Conservation (phyloP, 1,284 basidiomycete genomes). For the Ceratobasidium sp. region DNA sequence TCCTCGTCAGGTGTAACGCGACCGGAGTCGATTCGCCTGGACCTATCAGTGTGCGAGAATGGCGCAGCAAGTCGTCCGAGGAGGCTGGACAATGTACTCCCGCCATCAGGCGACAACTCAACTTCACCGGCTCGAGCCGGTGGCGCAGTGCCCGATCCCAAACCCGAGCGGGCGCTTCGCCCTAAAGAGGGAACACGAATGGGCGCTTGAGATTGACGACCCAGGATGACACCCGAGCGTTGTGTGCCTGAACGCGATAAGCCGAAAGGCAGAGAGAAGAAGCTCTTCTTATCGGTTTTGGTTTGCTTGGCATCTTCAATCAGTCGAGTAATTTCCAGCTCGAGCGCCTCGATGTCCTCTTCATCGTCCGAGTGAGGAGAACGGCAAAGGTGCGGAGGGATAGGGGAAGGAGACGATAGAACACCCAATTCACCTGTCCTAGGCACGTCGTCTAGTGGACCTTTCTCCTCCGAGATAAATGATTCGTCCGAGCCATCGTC, state of each 20-base stretch:
- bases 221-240: background rate
- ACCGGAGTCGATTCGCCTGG: background rate
- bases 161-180: background rate
- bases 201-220: constrained; percentile 1
- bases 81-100: background rate
- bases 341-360: constrained; percentile 11
- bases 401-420: background rate
- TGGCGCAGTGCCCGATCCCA: background rate
- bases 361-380: constrained; percentile 4
- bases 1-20: background rate
- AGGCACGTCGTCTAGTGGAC: background rate
- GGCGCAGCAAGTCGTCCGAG: background rate
- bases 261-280: background rate
- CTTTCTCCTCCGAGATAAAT: constrained; percentile 17
- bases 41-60: background rate
- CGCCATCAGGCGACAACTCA: background rate
- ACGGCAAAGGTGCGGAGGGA: background rate
- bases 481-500: constrained; percentile 13
- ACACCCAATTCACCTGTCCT: background rate
- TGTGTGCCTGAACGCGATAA: constrained; percentile 3
- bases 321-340: background rate
- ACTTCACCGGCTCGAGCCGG: background rate
- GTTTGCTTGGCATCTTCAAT: constrained; percentile 1
- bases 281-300: background rate
- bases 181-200: background rate